Conservation (phyloP, 2,329 filamentous ascomycete genomes). For the Uncinocarpus reesii region DNA sequence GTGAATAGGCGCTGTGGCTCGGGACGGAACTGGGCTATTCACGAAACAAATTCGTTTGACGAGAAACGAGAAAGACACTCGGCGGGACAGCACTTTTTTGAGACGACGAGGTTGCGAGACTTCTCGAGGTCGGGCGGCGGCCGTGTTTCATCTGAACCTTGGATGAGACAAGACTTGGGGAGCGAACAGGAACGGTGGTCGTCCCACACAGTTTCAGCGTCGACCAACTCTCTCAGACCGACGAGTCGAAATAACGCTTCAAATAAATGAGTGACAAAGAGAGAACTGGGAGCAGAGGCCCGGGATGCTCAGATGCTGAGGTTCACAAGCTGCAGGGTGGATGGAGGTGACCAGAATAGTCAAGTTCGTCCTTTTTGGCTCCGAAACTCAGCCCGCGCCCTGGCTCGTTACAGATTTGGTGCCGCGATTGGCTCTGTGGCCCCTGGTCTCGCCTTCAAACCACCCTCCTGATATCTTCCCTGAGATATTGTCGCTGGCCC, state of each 20-base stretch:
- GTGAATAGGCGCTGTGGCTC: neutral
- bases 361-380: neutral
- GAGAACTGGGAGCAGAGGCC: neutral
- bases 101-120: neutral
- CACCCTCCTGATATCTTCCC: neutral
- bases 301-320: neutral
- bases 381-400: constrained; percentile 6
- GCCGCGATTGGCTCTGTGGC: neutral
- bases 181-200: neutral
- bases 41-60: constrained; percentile 10
- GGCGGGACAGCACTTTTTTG: neutral
- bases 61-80: constrained; percentile 7
- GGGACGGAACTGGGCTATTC: neutral
- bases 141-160: constrained; percentile 12
- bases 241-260: neutral
- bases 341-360: neutral
- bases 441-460: neutral
- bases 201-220: constrained; percentile 1
- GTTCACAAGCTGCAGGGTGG: neutral
- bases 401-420: constrained; percentile 7
- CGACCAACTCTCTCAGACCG: neutral
- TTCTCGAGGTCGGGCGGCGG: neutral
- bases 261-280: neutral
- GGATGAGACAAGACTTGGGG: constrained; percentile 6
- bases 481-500: constrained; percentile 1